A percentile compares a stretch with the other conserved stretches of the same genome.
Evolutionary conservation across 768 basidiomycete genomes (phyloP).

Genomic region (Phlebiopsis flavidoalba): DNA sequence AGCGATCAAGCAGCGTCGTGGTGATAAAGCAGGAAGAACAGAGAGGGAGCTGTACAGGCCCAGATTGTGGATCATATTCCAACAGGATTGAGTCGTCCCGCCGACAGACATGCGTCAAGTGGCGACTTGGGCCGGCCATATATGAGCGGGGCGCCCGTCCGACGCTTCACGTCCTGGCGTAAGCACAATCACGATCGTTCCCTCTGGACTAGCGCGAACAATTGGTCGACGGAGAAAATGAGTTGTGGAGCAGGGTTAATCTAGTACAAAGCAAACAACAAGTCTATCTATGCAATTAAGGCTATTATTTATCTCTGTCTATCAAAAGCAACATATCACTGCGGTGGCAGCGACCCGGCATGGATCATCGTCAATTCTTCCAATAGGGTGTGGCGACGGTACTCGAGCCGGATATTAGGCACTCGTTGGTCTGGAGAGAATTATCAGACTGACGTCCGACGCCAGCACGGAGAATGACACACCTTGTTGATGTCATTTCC

Average conservation of each 20-base stretch:
- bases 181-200: background rate
- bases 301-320: no score
- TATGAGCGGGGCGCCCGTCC: background rate
- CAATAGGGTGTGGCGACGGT: conserved; percentile 82
- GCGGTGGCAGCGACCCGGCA: conserved; percentile 17
- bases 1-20: background rate
- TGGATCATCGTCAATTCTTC: conserved; percentile 78
- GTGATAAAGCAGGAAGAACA: background rate
- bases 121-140: background rate
- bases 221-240: background rate
- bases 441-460: background rate
- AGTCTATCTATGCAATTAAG: no score
- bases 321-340: background rate
- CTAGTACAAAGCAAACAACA: background rate
- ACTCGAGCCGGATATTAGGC: conserved; percentile 85
- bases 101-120: background rate
- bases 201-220: background rate
- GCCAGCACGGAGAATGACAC: conserved; percentile 9
- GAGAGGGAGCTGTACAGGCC: background rate
- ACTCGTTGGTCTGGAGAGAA: conserved; percentile 83
- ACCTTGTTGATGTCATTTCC: conserved; percentile 98
- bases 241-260: background rate
- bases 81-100: background rate
- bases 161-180: background rate
- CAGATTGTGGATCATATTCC: background rate